Percentiles rank a stretch among this genome's conserved stretches.
Evolutionary conservation across 352 stramenopile genomes (phyloP).

Genomic region (Pythium guiyangense): DNA sequence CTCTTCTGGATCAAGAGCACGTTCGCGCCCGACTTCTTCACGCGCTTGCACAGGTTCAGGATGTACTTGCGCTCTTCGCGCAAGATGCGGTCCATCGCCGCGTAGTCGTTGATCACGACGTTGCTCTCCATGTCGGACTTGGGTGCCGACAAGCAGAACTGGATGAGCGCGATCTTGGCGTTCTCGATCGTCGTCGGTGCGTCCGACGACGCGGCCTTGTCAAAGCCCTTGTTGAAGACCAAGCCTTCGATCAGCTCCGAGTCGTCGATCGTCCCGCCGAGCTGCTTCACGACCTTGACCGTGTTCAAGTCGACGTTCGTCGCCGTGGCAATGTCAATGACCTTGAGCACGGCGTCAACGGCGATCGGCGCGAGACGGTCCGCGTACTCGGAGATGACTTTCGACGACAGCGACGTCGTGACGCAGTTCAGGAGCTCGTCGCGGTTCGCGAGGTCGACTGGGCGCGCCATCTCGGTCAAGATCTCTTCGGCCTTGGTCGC

Average conservation of each 20-base stretch:
- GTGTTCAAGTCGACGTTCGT: conserved; percentile 97
- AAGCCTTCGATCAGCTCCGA: conserved; percentile 97
- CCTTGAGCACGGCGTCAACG: conserved; percentile 96
- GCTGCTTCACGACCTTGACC: conserved; percentile 98
- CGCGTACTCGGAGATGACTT: conserved; percentile 97
- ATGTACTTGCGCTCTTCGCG: conserved; percentile 99
- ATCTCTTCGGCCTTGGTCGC: conserved; percentile 89
- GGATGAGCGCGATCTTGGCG: conserved; percentile 99
- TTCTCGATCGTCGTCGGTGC: conserved; percentile 90
- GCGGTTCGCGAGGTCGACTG: conserved; percentile 93
- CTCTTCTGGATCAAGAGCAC: conserved; percentile 99
- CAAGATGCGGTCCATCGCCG: conserved; percentile 98
- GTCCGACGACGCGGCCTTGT: conserved; percentile 64
- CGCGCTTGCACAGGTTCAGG: conserved; percentile 94
- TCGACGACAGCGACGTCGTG: conserved; percentile 97
- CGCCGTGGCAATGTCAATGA: conserved; percentile 92
- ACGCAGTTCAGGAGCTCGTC: conserved; percentile 97
- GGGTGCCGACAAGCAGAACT: conserved; percentile 98
- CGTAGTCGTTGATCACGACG: conserved; percentile 99
- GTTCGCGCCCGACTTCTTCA: conserved; percentile 99
- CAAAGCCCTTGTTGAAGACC: conserved; percentile 96
- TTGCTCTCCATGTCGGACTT: conserved; percentile 99
- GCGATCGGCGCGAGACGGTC: conserved; percentile 97
- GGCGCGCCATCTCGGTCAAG: conserved; percentile 84
- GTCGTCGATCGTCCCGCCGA: conserved; percentile 99